Evolutionary conservation across 352 stramenopile genomes (phyloP), one percentile per base, ranked within the genome.

Genomic region (Phytopythium aichiense): DNA sequence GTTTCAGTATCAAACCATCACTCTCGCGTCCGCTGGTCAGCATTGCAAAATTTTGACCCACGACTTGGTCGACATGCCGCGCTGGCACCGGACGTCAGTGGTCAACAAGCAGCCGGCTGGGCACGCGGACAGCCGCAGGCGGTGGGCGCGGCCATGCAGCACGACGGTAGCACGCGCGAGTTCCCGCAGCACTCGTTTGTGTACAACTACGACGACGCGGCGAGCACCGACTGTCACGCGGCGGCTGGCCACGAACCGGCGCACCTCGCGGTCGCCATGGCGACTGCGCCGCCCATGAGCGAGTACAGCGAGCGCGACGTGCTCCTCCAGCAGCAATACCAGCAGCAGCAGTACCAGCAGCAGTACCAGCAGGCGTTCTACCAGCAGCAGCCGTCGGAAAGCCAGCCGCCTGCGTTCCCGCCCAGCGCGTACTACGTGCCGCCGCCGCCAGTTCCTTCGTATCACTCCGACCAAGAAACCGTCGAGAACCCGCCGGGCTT

Each of bases 341-440:
- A 37, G 9, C 48, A 58, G 51, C 28, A 66, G 65, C 61, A 20
- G 49, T 59, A 5, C 56, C 55, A 51, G 45, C 42, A 23, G 49
- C 61, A 16, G 22, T 65, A 75, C 61, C 22, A 63, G 25, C 62
- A 55, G 4, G 62, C 48, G 31, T 40, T 40, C 35, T 40, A 40
- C 35, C 61, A 50, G 43, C 43, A 50, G 43, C 12, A 50, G 7
- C n/a, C 23, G 43, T 22, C 43, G 30, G 23, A 6, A 0, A 51
- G 16, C 33, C 52, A 46, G 8, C 31, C 33, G 33, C 31, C 33
- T 4, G 31, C 33, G 35, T 22, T 54, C 20, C 25, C 18, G 5
- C 69, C 61, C 43, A 76, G 66, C 43, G 31, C 13, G 9, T 76
- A 76, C 63, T 76, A 76, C 31, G 64, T 76, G 20, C 71, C 73